phyloP scores from a whole-genome alignment of 2,329 filamentous ascomycete species.

The Didymella segeticola region DNA sequence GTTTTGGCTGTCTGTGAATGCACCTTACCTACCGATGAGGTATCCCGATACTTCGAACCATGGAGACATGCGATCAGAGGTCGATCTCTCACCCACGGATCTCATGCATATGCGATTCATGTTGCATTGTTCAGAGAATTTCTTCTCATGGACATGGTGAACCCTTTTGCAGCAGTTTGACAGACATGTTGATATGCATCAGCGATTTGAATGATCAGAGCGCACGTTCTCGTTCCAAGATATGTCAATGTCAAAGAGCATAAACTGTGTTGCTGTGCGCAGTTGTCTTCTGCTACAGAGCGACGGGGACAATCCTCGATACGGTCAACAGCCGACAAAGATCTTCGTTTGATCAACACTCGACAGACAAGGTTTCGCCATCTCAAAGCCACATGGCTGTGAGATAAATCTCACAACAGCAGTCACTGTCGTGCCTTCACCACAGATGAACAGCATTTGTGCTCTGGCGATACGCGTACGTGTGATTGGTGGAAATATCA shows the following conservation, averaged over 20 bases:
- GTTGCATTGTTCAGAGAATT: conserved; percentile 4
- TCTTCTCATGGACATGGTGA: too few relatives aligned
- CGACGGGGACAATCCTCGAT: too few relatives aligned
- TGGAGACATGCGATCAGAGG: neutral
- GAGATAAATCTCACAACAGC: neutral
- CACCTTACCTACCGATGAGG: neutral
- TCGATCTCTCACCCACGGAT: neutral
- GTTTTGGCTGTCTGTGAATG: conserved; percentile 1
- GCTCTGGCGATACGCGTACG: neutral
- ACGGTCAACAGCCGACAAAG: neutral
- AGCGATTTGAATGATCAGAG: too few relatives aligned
- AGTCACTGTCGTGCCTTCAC: neutral
- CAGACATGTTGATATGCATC: neutral
- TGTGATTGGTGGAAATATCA: conserved; percentile 5
- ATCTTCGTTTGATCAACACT: neutral
- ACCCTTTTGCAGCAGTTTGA: too few relatives aligned
- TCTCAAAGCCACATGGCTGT: neutral
- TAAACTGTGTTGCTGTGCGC: too few relatives aligned
- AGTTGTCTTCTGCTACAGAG: too few relatives aligned
- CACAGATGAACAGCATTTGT: neutral
- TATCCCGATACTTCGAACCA: neutral
- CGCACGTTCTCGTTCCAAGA: too few relatives aligned
- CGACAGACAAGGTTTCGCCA: neutral
- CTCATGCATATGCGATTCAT: conserved; percentile 2
- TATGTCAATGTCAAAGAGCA: too few relatives aligned